Base-by-base conservation (phyloP, 2,329 filamentous ascomycete genomes). In the Pyricularia sp. region DNA sequence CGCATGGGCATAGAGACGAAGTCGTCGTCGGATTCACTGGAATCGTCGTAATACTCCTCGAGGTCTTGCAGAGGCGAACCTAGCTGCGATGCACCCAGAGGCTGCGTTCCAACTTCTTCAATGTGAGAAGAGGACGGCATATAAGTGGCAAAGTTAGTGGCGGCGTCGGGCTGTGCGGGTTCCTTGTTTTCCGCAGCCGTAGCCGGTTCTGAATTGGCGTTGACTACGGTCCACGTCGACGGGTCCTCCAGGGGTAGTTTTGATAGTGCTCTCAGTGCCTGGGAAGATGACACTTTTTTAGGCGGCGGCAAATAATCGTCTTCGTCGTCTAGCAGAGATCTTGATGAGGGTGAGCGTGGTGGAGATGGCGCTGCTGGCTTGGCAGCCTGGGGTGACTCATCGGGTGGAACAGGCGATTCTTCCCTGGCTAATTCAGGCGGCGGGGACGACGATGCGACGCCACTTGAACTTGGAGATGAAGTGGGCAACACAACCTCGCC, bases 401-500 rank as follows among this genome's bases (percentile, higher is more conserved):
- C 42, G 65, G 55, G 64, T 69, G 59, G 59, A 70, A 30, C 66
- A 42, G 26, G 71, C 71, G 59, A 63, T 10, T 28, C 25, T 28
- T 63, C 12, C 6, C 9, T 30, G 59, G 59, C 59, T 63, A 28
- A 63, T 20, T 28, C 70, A 82, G 80, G 23, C 65, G 86, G 87
- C 26, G 86, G 88, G 30, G 83, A 79, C 30, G 83, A 66, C 65
- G 65, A 66, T 10, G 33, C 42, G n/a, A 61, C 59, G 25, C 25
- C 59, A 30, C 26, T 23, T 26, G 23, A 23, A 14, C 26, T 26
- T 23, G 59, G 59, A 14, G 59, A 28, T 50, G 65, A 82, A 64
- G 86, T 88, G 25, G 87, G 86, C 69, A 88, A 78, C 50, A 90
- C 85, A 73, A 89, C 86, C 71, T 83, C 79, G 68, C 86, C 87